These are phyloP conservation scores for Taphrina sp. DNA, from an alignment of 1,139 yeast genomes.

Conservation along the genomic window DNA sequence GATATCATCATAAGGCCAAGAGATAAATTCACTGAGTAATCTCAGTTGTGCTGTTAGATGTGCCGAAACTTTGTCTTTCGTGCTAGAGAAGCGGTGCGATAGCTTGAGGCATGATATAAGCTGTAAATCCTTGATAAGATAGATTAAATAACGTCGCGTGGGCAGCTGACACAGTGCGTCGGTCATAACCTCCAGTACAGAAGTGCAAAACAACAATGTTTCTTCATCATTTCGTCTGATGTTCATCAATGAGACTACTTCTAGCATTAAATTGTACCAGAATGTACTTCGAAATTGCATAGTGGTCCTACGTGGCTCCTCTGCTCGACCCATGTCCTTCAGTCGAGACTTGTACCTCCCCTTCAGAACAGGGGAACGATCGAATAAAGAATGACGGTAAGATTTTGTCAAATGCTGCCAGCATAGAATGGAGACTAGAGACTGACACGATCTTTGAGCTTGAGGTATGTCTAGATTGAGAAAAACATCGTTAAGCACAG, in stretches of 20 bases:
- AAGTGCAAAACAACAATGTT: constrained; percentile 3
- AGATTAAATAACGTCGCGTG: constrained; percentile 17
- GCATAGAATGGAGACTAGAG: constrained; percentile 18
- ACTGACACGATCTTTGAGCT: constrained; percentile 8
- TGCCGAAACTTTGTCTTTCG: background rate
- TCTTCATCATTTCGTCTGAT: constrained; percentile 13
- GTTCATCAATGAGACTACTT: background rate
- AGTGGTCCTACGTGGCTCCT: background rate
- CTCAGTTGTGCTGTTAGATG: background rate
- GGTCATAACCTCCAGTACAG: constrained; percentile 1
- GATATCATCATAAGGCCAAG: constrained; percentile 46
- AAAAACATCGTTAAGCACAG: background rate
- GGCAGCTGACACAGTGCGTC: constrained; percentile 15
- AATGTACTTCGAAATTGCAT: background rate
- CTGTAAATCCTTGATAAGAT: constrained; percentile 15
- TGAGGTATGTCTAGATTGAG: background rate
- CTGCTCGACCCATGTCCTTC: background rate
- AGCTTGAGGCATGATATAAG: background rate
- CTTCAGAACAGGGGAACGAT: constrained; percentile 10
- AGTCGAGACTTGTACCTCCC: constrained; percentile 5
- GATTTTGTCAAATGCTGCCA: constrained; percentile 7
- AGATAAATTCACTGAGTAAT: background rate
- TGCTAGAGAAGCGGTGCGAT: background rate
- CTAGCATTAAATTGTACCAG: background rate
- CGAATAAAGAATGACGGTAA: constrained; percentile 12